phyloP scores from a whole-genome alignment of 345 rosid genomes.

The Cochlearia excelsa region DNA sequence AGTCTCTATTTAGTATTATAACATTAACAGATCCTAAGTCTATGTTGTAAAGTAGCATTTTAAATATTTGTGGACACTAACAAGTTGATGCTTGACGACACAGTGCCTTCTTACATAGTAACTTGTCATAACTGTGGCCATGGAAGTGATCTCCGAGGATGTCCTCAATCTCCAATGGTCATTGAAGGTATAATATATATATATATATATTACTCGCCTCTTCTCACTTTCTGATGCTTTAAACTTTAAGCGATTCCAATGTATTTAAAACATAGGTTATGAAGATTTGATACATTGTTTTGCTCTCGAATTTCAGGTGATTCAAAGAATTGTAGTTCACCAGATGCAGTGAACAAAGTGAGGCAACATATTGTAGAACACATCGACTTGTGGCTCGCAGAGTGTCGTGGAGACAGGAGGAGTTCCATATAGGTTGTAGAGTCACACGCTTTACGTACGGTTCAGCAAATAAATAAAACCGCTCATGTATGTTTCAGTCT shows the following conservation, averaged over 20 bases:
- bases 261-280: no score
- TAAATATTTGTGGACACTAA: background rate
- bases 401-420: conserved; percentile 45
- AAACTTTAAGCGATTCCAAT: background rate
- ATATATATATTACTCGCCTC: background rate
- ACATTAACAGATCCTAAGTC: background rate
- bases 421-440: conserved; percentile 17
- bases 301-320: conserved; percentile 44
- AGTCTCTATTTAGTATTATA: conserved; percentile 34
- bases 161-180: conserved; percentile 78
- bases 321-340: conserved; percentile 72
- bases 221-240: conserved; percentile 6
- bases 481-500: conserved; percentile 14
- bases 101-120: conserved; percentile 48
- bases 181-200: conserved; percentile 51
- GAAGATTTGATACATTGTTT: background rate
- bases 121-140: conserved; percentile 91
- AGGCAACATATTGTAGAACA: conserved; percentile 69
- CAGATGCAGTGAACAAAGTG: conserved; percentile 79
- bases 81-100: conserved; percentile 8
- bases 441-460: background rate
- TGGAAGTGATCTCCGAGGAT: conserved; percentile 92
- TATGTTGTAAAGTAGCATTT: conserved; percentile 45
- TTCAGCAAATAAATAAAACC: conserved; percentile 13
- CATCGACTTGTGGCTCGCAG: conserved; percentile 87